Evolutionary conservation across 2,329 filamentous ascomycete genomes (phyloP).

Genomic region (Neoscytalidium dimidiatum): DNA sequence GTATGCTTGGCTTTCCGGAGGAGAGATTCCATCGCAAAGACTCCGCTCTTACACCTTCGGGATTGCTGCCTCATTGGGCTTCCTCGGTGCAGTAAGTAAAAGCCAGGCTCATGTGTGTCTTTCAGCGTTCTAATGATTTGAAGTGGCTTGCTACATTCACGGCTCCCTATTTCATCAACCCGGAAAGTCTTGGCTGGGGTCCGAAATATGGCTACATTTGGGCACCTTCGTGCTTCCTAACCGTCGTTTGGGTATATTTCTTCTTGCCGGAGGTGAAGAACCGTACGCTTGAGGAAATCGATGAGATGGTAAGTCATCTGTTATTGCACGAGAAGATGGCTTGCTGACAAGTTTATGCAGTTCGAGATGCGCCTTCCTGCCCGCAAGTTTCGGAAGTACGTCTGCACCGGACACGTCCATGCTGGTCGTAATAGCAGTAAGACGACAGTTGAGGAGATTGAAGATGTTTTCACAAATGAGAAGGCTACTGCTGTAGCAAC

Average conservation of each 20-base stretch:
- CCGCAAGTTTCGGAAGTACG: conserved; percentile 35
- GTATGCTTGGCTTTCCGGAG: conserved; percentile 60
- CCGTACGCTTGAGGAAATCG: conserved; percentile 35
- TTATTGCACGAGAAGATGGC: background rate
- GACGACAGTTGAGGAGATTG: conserved; percentile 22
- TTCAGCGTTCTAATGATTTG: background rate
- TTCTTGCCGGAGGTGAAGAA: conserved; percentile 43
- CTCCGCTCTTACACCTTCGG: conserved; percentile 61
- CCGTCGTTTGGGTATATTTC: conserved; percentile 34
- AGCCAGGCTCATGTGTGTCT: too few species aligned
- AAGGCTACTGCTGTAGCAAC: conserved; percentile 22
- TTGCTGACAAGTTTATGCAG: background rate
- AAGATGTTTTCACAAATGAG: conserved; percentile 24
- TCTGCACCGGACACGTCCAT: conserved; percentile 27
- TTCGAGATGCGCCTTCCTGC: conserved; percentile 33
- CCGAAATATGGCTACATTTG: conserved; percentile 53
- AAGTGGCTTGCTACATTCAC: conserved; percentile 58
- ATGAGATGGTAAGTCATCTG: conserved; percentile 28
- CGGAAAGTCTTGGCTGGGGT: conserved; percentile 57
- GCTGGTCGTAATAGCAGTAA: background rate
- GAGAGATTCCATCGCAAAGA: conserved; percentile 60
- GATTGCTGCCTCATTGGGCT: conserved; percentile 54
- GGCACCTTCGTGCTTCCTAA: conserved; percentile 41
- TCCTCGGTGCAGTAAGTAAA: conserved; percentile 47
- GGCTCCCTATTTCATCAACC: conserved; percentile 63